A percentile compares a stretch with the other conserved stretches of the same genome.
Evolutionary conservation across 805 yeast genomes (phyloP).

Genomic region (Saturnispora kantuleensis): DNA sequence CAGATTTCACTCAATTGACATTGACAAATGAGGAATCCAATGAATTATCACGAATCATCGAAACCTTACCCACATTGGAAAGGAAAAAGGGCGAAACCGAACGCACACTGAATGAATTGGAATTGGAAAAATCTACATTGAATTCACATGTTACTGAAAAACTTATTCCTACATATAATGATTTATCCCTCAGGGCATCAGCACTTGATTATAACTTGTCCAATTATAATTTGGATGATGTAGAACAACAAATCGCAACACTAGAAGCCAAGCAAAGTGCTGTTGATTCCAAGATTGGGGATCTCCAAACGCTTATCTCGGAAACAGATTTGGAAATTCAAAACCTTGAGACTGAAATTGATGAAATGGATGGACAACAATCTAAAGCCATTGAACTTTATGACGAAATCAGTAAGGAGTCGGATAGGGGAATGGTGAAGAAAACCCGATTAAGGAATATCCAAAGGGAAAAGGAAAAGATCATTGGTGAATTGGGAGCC

Average conservation of each 20-base stretch:
- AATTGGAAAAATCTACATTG: conserved; percentile 35
- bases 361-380: conserved; percentile 50
- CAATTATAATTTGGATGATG: conserved; percentile 1
- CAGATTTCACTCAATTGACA: conserved; percentile 41
- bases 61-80: conserved; percentile 31
- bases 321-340: conserved; percentile 21
- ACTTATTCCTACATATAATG: conserved; percentile 41
- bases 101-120: conserved; percentile 33
- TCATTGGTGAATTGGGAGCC: conserved; percentile 77
- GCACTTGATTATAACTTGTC: not conserved
- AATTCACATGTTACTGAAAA: conserved; percentile 52
- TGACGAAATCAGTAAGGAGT: conserved; percentile 49
- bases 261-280: conserved; percentile 12
- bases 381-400: conserved; percentile 41
- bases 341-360: conserved; percentile 30
- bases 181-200: conserved; percentile 20
- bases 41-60: conserved; percentile 29
- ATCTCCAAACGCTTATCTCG: conserved; percentile 22
- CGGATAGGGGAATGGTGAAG: conserved; percentile 56
- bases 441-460: conserved; percentile 50
- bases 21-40: conserved; percentile 41
- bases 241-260: not conserved
- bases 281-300: conserved; percentile 17
- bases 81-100: conserved; percentile 32
- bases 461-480: conserved; percentile 61